Evolutionary conservation across 2,329 filamentous ascomycete species (phyloP).

Genomic region (Penicillium capsulatum): DNA sequence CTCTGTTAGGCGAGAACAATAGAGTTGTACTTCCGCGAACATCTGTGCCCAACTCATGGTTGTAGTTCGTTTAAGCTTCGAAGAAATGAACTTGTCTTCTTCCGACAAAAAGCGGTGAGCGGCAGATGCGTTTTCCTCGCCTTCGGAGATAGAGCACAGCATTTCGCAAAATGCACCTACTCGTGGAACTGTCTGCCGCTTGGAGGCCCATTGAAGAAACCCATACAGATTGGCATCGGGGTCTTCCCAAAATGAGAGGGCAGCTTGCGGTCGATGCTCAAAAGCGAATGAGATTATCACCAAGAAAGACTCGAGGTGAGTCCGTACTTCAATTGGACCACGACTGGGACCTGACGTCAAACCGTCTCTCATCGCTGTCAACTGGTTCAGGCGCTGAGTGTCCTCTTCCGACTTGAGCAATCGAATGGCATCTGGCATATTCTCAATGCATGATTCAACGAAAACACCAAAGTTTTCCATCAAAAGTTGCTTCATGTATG

Average conservation of each 20-base stretch:
- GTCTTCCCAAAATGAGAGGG: slow-evolving; percentile 86
- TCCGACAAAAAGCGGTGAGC: slow-evolving; percentile 88
- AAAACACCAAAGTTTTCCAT: slow-evolving; percentile 83
- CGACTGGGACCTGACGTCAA: slow-evolving; percentile 40
- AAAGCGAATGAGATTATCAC: slow-evolving; percentile 90
- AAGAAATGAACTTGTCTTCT: slow-evolving; percentile 68
- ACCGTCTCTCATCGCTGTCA: slow-evolving; percentile 45
- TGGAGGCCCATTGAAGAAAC: slow-evolving; percentile 95
- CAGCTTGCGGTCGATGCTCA: slow-evolving; percentile 76
- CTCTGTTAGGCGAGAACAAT: slow-evolving; percentile 72
- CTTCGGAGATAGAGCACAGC: slow-evolving; percentile 80
- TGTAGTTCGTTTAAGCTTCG: slow-evolving; percentile 74
- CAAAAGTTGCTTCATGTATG: slow-evolving; percentile 66
- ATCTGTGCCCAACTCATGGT: slow-evolving; percentile 93
- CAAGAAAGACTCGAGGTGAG: slow-evolving; percentile 78
- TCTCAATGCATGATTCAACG: slow-evolving; percentile 87
- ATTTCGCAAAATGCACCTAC: slow-evolving; percentile 97
- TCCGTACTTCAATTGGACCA: slow-evolving; percentile 45
- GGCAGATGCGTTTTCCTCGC: slow-evolving; percentile 73
- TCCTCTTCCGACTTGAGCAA: slow-evolving; percentile 85
- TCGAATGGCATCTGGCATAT: slow-evolving; percentile 87
- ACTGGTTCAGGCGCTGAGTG: slow-evolving; percentile 58
- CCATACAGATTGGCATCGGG: slow-evolving; percentile 89
- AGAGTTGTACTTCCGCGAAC: slow-evolving; percentile 82
- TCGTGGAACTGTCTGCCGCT: slow-evolving; percentile 88